A percentile compares a stretch with the other conserved stretches of the same genome.
Conservation (phyloP, 2,329 filamentous ascomycete genomes). For the Dactylellina haptotyla region DNA sequence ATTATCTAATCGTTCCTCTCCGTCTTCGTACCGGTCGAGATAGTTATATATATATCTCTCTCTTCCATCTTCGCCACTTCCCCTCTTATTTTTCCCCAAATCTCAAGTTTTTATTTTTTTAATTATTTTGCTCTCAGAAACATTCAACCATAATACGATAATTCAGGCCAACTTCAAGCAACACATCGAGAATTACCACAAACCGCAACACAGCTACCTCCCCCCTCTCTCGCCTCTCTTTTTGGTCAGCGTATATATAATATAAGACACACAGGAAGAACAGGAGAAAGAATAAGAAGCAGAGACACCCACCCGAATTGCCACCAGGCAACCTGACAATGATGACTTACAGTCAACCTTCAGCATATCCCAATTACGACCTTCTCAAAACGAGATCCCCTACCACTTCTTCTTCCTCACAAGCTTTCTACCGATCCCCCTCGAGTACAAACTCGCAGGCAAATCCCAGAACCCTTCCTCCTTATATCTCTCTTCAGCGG, state of each 20-base stretch:
- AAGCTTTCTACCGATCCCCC: slow-evolving; percentile 32
- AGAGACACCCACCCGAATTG: slow-evolving; percentile 6
- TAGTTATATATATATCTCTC: slow-evolving; percentile 3
- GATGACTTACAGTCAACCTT: slow-evolving; percentile 49
- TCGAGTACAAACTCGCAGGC: slow-evolving; percentile 22
- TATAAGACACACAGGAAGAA: background rate
- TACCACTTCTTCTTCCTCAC: slow-evolving; percentile 4
- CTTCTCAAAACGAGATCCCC: slow-evolving; percentile 15
- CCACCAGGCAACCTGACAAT: slow-evolving; percentile 26
- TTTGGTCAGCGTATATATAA: background rate
- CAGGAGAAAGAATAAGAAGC: background rate
- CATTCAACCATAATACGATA: slow-evolving; percentile 1
- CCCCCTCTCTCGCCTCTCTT: background rate
- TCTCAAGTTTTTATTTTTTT: background rate
- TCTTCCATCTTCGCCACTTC: slow-evolving; percentile 28
- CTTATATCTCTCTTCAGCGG: slow-evolving; percentile 57
- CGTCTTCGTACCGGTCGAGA: background rate
- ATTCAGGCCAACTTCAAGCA: background rate
- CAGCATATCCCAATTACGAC: slow-evolving; percentile 40
- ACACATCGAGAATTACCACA: too few species aligned
- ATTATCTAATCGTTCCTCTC: slow-evolving; percentile 39
- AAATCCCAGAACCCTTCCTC: slow-evolving; percentile 52
- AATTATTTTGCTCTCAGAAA: background rate
- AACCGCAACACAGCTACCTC: slow-evolving; percentile 8
- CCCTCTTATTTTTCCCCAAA: background rate